Evolutionary conservation across 2,329 filamentous ascomycete genomes (phyloP).

Genomic region (Fusarium sp.): DNA sequence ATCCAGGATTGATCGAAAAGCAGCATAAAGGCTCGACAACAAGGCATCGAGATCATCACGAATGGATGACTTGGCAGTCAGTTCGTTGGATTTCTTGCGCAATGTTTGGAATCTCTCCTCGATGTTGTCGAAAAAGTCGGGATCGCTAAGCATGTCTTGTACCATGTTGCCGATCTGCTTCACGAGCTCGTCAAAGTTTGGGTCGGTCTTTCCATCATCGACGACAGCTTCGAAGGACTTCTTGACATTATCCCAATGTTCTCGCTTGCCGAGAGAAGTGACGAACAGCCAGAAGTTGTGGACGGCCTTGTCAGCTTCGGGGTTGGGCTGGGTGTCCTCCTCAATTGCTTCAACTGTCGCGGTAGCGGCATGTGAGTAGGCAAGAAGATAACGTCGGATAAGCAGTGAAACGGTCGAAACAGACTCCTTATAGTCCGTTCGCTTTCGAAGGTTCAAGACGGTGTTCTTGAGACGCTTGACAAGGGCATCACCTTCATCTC

Average conservation of each 20-base stretch:
- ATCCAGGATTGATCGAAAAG: slow-evolving; percentile 73
- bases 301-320: slow-evolving; percentile 78
- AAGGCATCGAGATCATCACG: slow-evolving; percentile 78
- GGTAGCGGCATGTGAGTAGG: slow-evolving; percentile 79
- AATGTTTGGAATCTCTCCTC: slow-evolving; percentile 65
- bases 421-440: slow-evolving; percentile 85
- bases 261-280: slow-evolving; percentile 78
- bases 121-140: slow-evolving; percentile 83
- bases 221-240: slow-evolving; percentile 75
- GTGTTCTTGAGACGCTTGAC: slow-evolving; percentile 80
- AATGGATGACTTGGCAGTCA: slow-evolving; percentile 74
- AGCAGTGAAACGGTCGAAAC: slow-evolving; percentile 82
- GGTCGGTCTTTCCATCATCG: slow-evolving; percentile 78
- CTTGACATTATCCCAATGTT: slow-evolving; percentile 82
- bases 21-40: slow-evolving; percentile 73
- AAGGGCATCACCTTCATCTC: slow-evolving; percentile 78
- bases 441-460: slow-evolving; percentile 77
- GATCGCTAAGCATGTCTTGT: slow-evolving; percentile 85
- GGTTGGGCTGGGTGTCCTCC: slow-evolving; percentile 78
- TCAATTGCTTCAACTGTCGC: slow-evolving; percentile 74
- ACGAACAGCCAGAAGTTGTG: slow-evolving; percentile 84
- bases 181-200: slow-evolving; percentile 83
- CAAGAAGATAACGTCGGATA: slow-evolving; percentile 79
- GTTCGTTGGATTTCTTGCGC: slow-evolving; percentile 67
- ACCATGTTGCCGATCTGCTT: slow-evolving; percentile 77